Evolutionary conservation across 306 rosid species (phyloP).

Genomic region (Ziziphus jujuba): DNA sequence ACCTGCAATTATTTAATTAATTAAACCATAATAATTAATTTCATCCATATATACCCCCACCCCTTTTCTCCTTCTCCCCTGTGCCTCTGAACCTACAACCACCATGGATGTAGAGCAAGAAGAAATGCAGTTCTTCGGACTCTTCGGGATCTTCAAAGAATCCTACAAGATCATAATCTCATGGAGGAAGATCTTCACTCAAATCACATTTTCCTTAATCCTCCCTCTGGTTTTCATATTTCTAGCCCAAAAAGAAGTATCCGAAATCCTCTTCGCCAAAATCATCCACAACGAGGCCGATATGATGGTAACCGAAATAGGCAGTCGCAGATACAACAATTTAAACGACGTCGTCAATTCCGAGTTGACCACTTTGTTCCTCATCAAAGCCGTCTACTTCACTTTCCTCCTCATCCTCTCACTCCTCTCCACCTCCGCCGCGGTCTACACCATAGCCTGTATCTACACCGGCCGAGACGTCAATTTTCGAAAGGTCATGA

Average conservation of each 20-base stretch:
- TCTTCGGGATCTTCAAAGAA: conserved; percentile 53
- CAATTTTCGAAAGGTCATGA: conserved; percentile 45
- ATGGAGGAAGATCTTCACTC: conserved; percentile 56
- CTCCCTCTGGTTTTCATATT: conserved; percentile 65
- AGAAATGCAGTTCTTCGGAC: conserved; percentile 60
- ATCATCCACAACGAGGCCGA: conserved; percentile 22
- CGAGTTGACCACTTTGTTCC: conserved; percentile 35
- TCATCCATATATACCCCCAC: too few relatives aligned
- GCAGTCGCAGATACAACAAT: conserved; percentile 30
- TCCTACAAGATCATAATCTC: conserved; percentile 42
- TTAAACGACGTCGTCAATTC: conserved; percentile 34
- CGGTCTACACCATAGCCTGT: conserved; percentile 72
- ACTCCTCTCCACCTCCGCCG: conserved; percentile 70
- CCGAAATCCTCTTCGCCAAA: conserved; percentile 39
- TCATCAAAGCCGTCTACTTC: conserved; percentile 47
- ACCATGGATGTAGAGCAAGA: conserved; percentile 70
- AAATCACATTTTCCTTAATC: conserved; percentile 55
- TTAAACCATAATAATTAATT: too few relatives aligned
- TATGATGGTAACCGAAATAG: conserved; percentile 7
- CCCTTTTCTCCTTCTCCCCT: too few relatives aligned
- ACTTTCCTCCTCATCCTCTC: conserved; percentile 38
- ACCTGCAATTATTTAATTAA: too few relatives aligned
- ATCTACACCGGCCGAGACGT: conserved; percentile 48
- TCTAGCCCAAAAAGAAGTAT: conserved; percentile 46
- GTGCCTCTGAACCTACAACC: neutral